Evolutionary conservation across 768 basidiomycete genomes (phyloP), one percentile per base, ranked within the genome.

Genomic region (Coprinopsis strossmayeri): DNA sequence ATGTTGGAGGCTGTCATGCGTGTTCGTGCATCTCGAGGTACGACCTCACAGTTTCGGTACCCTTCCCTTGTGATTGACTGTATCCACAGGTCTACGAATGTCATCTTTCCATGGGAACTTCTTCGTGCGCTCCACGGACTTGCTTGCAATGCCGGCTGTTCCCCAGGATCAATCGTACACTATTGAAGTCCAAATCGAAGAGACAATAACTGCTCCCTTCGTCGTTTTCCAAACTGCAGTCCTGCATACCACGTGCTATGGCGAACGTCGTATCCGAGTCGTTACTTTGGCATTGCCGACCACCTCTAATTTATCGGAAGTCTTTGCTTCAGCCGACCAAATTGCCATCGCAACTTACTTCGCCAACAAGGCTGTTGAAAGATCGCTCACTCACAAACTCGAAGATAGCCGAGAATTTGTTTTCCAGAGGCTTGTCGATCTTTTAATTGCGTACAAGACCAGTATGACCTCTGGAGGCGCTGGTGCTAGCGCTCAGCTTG

Each of bases 101-200:
- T 84, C 93, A 5, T 89, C 91, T 0, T 98, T 95, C 87, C 92
- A 97, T 58, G 95, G 95, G 53, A 98, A 97, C 71, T 96, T 97
- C 74, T 98, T 98, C 62, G 91, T 96, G 49, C 85, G 95, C 45
- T 96, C 93, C 20, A 98, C 95, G 18, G 95, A 98, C 67, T 78
- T 97, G 3, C 78, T 97, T 28, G 91, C 95, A 2, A 88, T 97
- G 78, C 93, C 95, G 1, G 86, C 92, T 5, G 94, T 98, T n/a
- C 92, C 95, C 13, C 82, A 88, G 58, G 93, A 98, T 59, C 90
- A 96, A 64, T 92, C 89, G 15, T 98, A 98, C 63, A 86, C 87
- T 10, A 94, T 98, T 59, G 95, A 98, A 64, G 74, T 97, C 10
- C 87, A 94, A 62, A 90, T 98, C 53, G 95, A 98, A 63, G 95